Base-by-base conservation (phyloP, 805 yeast species). In the Isabelozyma heimii region DNA sequence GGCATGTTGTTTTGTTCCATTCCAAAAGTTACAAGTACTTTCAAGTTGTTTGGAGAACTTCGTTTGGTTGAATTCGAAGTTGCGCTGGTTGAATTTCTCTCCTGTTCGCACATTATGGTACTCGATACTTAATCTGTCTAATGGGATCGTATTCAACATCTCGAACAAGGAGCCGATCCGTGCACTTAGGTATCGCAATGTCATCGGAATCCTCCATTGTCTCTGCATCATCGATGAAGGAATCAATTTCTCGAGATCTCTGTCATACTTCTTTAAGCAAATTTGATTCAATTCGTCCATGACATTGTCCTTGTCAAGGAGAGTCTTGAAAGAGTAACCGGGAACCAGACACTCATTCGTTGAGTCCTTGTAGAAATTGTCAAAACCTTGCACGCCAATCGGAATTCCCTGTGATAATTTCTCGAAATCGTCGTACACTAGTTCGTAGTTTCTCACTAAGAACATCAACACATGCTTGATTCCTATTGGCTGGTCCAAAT, bases 111-210 rank as follows among this genome's bases (percentile, higher is more conserved):
- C 69, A 37, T 72, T 66, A 54, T 69, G 76, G 53, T 82, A 80
- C 58, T 84, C 86, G 43, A 84, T 82, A 9, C 82, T 63, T n/a
- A 75, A 61, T 15, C 74, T 50, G 13, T 60, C 60, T 8, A 66
- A 61, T 43, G 66, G 60, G 17, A 79, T 51, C 3, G 73, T 45
- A 4, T 58, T 45, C 50, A 69, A 72, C 14, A 80, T 56, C 53
- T 83, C 85, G 6, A 20, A 20, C 24, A 20, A 20, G 24, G 24
- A 20, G 1, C 83, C 70, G 8, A 78, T 57, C 47, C 89, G 67
- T 1, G 79, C 77, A 0, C 87, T 79, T 49, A 87, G 71, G 52
- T 79, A 79, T 45, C 82, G 62, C 16, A 82, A 60, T 0, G 91
- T 84, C 15, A 83, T 72, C 1, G 87, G 82, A 2, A 46, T 66